phyloP scores from a whole-genome alignment of 1,139 yeast species.

The Scheffersomyces segobiensis region DNA sequence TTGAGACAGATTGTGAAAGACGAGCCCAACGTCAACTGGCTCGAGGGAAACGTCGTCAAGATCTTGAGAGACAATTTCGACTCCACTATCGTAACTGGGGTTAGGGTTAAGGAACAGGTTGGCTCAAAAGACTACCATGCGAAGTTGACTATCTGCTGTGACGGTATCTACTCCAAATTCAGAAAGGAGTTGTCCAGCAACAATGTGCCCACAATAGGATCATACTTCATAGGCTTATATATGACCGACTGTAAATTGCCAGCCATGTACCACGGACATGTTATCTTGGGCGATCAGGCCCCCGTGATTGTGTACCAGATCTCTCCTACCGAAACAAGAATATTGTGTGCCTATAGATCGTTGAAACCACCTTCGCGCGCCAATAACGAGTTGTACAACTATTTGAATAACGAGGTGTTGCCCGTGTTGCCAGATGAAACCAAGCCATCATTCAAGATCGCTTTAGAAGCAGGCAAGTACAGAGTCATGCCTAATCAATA shows the following conservation, averaged over 20 bases:
- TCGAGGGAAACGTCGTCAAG: conserved; percentile 80
- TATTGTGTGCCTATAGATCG: conserved; percentile 84
- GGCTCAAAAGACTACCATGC: conserved; percentile 47
- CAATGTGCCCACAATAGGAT: conserved; percentile 66
- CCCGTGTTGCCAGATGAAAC: conserved; percentile 68
- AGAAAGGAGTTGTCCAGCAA: conserved; percentile 66
- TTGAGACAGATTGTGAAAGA: conserved; percentile 67
- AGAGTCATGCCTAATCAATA: conserved; percentile 95
- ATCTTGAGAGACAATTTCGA: conserved; percentile 53
- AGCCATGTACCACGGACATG: conserved; percentile 80
- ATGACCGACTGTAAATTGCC: conserved; percentile 74
- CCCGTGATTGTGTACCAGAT: conserved; percentile 90
- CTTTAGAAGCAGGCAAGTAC: conserved; percentile 48
- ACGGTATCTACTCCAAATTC: conserved; percentile 93
- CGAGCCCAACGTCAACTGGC: conserved; percentile 70
- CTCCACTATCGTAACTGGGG: conserved; percentile 64
- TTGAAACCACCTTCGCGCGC: conserved; percentile 68
- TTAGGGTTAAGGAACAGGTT: conserved; percentile 40
- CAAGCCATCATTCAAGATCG: conserved; percentile 62
- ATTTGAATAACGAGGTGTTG: conserved; percentile 60
- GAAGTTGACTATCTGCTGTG: conserved; percentile 76
- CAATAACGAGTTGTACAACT: conserved; percentile 58
- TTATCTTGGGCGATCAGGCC: conserved; percentile 79
- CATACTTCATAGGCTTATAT: conserved; percentile 85
- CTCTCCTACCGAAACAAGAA: conserved; percentile 78